Base-by-base conservation (phyloP, 106 monocot genomes). In the Vanilla planifolia region DNA sequence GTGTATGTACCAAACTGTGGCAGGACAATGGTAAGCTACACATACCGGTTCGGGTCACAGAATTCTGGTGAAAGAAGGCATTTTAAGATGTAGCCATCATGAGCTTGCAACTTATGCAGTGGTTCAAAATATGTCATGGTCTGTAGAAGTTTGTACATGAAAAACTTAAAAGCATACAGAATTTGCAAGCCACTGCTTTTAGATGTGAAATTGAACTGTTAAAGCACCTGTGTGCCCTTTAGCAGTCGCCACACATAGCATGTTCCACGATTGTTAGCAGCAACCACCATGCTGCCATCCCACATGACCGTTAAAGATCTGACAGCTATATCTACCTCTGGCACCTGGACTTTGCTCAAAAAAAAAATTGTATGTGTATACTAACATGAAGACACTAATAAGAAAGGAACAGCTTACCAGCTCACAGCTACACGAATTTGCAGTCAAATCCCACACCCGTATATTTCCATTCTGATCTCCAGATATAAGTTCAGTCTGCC, bases 401-500 rank as follows among this genome's bases (percentile, higher is more conserved):
- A 27, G 35, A 39, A 46, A 20, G 63, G 10, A 44, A 34, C 21
- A 39, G 69, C 72, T 77, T 63, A 87, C 98, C 75, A 99, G 67
- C 73, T 99, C 98, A 78, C 98, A 99, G 62, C 93, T 93, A 59
- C 93, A 93, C 33, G 88, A 92, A 72, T 99, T 99, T 65, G 98
- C 92, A 52, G 75, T 79, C 48, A 99, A 69, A 74, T 99, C 92
- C 92, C 98, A 99, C 30, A 99, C 98, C 25, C 98, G 92, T 60
- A 92, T 92, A 71, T 92, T 99, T 70, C 98, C 98, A 80, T 92
- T 99, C 68, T 99, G 98, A 75, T 99, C 98, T 1, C 92, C 98
- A 72, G 98, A 99, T 67, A 99, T 99, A 25, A 99, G 64, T 68
- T 99, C 98, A 63, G 69, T 99, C 98, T 92, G 80, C 30, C 64